These are phyloP conservation scores for Scutellaria barbata DNA, from an alignment of 257 asterid species.

Conservation along the genomic window DNA sequence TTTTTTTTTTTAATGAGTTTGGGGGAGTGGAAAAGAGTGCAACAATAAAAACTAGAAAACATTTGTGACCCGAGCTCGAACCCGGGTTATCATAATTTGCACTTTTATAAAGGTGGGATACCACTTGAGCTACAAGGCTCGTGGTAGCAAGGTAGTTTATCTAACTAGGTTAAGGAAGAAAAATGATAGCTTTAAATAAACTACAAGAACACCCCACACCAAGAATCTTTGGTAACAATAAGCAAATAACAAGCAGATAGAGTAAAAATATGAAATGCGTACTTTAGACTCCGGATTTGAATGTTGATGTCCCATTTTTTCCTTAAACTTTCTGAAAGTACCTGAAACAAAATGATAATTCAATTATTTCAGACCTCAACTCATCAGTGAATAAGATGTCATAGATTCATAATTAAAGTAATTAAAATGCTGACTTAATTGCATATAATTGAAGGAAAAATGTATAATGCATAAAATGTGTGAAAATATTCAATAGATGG, in stretches of 20 bases:
- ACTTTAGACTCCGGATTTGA: conserved; percentile 66
- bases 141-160: conserved; percentile 5
- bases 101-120: too few species aligned
- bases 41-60: too few species aligned
- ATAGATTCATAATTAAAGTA: neutral
- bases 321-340: conserved; percentile 91
- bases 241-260: conserved; percentile 18
- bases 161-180: conserved; percentile 20
- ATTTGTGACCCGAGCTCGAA: too few species aligned
- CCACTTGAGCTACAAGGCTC: too few species aligned
- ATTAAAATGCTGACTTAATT: conserved; percentile 19
- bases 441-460: neutral
- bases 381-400: conserved; percentile 19
- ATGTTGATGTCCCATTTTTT: conserved; percentile 61
- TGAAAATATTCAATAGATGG: neutral
- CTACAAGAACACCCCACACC: neutral
- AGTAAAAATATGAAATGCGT: conserved; percentile 24
- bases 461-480: neutral
- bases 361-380: conserved; percentile 5
- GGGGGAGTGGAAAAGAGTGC: too few species aligned
- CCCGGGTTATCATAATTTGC: too few species aligned
- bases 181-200: conserved; percentile 1
- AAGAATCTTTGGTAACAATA: conserved; percentile 19
- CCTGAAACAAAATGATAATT: conserved; percentile 56
- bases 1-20: too few species aligned